Conservation (phyloP, 768 basidiomycete species). For the Suillus lakei region DNA sequence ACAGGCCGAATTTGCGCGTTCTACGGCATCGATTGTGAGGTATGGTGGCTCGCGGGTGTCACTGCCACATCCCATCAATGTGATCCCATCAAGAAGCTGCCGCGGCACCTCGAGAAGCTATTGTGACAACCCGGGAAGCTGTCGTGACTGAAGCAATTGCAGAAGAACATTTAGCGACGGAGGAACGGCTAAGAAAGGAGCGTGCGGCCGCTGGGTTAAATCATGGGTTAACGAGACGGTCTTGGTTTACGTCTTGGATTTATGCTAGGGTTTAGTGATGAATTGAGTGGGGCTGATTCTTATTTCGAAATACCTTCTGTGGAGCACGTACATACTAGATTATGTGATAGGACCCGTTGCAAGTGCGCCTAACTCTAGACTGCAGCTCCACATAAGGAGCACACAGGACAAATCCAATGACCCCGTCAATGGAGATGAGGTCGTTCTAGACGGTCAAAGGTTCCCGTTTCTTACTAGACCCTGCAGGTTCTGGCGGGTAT, state of each 20-base stretch:
- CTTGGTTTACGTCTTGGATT: constrained; percentile 73
- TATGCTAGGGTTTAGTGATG: constrained; percentile 41
- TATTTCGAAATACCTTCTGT: not conserved
- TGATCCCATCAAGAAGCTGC: constrained; percentile 38
- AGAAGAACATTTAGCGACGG: constrained; percentile 65
- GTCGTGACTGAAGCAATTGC: constrained; percentile 71
- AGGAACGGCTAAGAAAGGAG: constrained; percentile 59
- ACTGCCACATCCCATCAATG: constrained; percentile 39
- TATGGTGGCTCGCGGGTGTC: constrained; percentile 15
- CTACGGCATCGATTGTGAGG: constrained; percentile 20
- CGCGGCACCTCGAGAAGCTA: constrained; percentile 54
- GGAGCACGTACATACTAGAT: not conserved
- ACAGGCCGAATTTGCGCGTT: constrained; percentile 44
- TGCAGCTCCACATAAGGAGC: not conserved
- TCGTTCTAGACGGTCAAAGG: not conserved
- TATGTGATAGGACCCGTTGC: not conserved
- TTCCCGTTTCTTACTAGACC: not conserved
- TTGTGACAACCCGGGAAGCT: constrained; percentile 56
- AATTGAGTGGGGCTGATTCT: not conserved
- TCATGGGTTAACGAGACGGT: constrained; percentile 43
- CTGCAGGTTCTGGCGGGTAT: not conserved
- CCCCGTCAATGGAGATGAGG: not conserved
- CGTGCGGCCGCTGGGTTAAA: constrained; percentile 52
- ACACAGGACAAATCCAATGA: not conserved
- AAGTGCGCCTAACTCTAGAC: not conserved